Conservation (phyloP, 805 yeast species). For the Groenewaldozyma salmanticensis region DNA sequence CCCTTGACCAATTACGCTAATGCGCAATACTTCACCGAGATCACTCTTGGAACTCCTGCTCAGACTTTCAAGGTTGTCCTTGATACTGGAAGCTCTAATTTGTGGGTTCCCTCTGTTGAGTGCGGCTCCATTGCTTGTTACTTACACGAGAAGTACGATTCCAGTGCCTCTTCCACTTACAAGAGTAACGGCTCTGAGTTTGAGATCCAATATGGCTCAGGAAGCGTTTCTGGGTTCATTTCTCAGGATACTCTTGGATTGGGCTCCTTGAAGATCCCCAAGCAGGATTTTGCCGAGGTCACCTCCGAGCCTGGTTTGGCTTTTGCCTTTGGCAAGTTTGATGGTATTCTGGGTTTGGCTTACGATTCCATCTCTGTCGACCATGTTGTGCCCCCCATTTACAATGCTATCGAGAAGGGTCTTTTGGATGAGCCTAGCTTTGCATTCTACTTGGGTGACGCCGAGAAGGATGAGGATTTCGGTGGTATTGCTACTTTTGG, state of each 20-base stretch:
- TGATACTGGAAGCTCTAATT: conserved; percentile 93
- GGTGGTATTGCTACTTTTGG: conserved; percentile 96
- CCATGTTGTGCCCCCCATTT: conserved; percentile 86
- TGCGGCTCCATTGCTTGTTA: conserved; percentile 94
- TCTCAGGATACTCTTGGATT: conserved; percentile 75
- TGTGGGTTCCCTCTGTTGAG: conserved; percentile 90
- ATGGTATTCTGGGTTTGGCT: conserved; percentile 93
- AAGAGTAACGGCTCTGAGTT: conserved; percentile 80
- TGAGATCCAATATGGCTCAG: conserved; percentile 85
- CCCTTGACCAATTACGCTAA: conserved; percentile 90
- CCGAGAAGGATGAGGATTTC: conserved; percentile 46
- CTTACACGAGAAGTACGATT: conserved; percentile 87
- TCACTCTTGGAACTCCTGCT: conserved; percentile 84
- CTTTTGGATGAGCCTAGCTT: conserved; percentile 77
- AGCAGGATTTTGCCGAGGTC: conserved; percentile 95
- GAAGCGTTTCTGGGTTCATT: conserved; percentile 83
- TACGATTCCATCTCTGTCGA: conserved; percentile 86
- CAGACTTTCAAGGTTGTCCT: conserved; percentile 88
- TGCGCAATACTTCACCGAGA: conserved; percentile 94
- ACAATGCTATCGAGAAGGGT: conserved; percentile 76
- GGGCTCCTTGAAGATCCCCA: conserved; percentile 76
- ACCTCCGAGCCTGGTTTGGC: conserved; percentile 96
- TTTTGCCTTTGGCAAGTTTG: conserved; percentile 97
- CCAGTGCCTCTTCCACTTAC: conserved; percentile 70
- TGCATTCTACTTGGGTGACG: conserved; percentile 84